Evolutionary conservation across 192 early-diverging fungal genomes (phyloP).

Genomic region (Gigaspora rosea): DNA sequence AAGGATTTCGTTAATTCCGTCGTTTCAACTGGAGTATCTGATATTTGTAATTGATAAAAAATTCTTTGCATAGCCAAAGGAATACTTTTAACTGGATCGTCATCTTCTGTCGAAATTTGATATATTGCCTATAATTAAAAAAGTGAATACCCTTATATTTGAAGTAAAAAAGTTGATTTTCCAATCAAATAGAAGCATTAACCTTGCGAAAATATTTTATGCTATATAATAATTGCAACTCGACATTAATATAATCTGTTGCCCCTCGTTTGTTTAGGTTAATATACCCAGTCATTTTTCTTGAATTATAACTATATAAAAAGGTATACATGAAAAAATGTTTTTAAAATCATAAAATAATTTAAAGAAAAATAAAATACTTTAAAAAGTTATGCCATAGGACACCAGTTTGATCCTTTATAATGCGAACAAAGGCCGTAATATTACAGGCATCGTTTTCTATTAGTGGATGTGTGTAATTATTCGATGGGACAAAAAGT

Average conservation of each 20-base stretch:
- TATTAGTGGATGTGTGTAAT: constrained; percentile 55
- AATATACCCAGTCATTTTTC: constrained; percentile 85
- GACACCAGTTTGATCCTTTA: no score
- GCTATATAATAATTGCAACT: constrained; percentile 67
- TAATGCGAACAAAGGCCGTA: no score
- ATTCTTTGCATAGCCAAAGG: constrained; percentile 90
- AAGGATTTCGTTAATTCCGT: constrained; percentile 96
- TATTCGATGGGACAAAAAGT: constrained; percentile 43
- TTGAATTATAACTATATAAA: constrained; percentile 78
- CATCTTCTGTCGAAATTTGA: constrained; percentile 87
- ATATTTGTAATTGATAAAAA: constrained; percentile 53
- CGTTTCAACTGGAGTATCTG: constrained; percentile 79
- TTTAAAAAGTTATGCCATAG: constrained; percentile 23
- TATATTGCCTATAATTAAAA: constrained; percentile 61
- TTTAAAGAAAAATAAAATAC: constrained; percentile 71
- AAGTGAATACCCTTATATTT: background rate
- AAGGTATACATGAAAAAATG: constrained; percentile 59
- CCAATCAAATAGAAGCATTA: background rate
- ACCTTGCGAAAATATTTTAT: constrained; percentile 88
- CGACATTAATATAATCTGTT: constrained; percentile 98
- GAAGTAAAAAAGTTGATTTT: background rate
- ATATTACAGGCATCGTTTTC: constrained; percentile 55
- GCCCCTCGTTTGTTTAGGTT: constrained; percentile 96
- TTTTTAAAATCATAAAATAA: constrained; percentile 89
- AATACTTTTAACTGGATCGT: constrained; percentile 86